Percentiles rank a stretch among this genome's conserved stretches.
These are phyloP conservation scores for Trichosporon ovoides DNA, from an alignment of 1,284 basidiomycete species.

Conservation along the genomic window DNA sequence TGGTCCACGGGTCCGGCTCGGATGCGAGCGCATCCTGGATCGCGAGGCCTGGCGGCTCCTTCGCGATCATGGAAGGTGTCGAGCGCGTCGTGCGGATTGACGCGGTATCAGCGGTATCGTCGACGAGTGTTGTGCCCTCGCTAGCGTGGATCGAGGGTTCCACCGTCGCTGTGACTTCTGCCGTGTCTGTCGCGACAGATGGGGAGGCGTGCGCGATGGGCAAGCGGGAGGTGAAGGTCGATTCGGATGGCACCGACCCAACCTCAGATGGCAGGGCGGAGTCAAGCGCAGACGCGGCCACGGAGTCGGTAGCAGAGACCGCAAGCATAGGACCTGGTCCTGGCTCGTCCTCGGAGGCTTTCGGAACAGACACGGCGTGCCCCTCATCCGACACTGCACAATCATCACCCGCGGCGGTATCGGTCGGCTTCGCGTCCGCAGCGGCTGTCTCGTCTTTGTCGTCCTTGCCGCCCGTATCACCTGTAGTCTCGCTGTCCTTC, in stretches of 20 bases:
- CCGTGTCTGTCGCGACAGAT: slow-evolving; percentile 10
- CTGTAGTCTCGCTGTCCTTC: neutral
- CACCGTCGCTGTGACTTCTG: slow-evolving; percentile 16
- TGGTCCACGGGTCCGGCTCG: neutral
- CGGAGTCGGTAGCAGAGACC: neutral
- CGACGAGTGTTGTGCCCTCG: slow-evolving; percentile 13
- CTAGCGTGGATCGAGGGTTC: too few species aligned
- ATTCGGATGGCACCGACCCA: neutral
- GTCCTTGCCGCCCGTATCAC: neutral
- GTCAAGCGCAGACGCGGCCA: too few species aligned
- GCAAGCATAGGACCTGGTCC: neutral
- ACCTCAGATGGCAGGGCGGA: too few species aligned
- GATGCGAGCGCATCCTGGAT: neutral
- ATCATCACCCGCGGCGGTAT: too few species aligned
- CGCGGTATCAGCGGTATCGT: too few species aligned
- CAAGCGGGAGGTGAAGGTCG: neutral
- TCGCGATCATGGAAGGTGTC: neutral
- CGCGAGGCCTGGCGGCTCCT: neutral
- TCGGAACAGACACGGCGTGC: too few species aligned
- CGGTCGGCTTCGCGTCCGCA: too few species aligned
- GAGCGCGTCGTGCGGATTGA: neutral
- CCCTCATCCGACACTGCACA: too few species aligned
- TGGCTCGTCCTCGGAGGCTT: too few species aligned
- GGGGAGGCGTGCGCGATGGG: neutral
- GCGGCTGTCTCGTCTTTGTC: neutral